These are phyloP conservation scores for Phaeosphaeria sp. DNA, from an alignment of 2,329 filamentous ascomycete species.

Conservation along the genomic window DNA sequence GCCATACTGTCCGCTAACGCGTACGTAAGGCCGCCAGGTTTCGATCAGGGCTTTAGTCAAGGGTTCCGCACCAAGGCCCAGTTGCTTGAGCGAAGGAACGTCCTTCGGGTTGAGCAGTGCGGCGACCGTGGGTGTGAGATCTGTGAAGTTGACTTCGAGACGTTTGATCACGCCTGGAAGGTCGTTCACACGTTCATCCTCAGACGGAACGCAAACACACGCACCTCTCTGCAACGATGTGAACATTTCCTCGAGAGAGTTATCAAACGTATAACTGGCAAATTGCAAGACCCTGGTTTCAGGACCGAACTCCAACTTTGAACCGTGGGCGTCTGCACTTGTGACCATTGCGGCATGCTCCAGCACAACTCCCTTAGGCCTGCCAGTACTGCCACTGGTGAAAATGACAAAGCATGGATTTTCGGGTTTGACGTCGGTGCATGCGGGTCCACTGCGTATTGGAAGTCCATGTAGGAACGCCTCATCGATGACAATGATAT, in stretches of 20 bases:
- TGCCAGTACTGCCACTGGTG: constrained; percentile 42
- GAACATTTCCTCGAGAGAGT: constrained; percentile 63
- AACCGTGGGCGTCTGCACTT: constrained; percentile 39
- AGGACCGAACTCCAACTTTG: constrained; percentile 31
- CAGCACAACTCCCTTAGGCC: constrained; percentile 44
- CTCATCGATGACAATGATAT: constrained; percentile 43
- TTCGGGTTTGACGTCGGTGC: constrained; percentile 27
- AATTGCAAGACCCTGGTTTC: constrained; percentile 47
- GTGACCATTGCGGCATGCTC: constrained; percentile 42
- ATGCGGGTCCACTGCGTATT: constrained; percentile 15
- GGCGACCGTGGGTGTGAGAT: constrained; percentile 67
- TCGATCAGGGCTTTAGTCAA: constrained; percentile 41
- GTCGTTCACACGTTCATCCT: constrained; percentile 61
- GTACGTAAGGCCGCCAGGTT: constrained; percentile 29
- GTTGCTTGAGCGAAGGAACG: constrained; percentile 53
- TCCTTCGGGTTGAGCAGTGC: constrained; percentile 53
- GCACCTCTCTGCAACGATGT: constrained; percentile 61
- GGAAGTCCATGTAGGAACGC: constrained; percentile 46
- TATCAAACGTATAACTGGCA: constrained; percentile 62
- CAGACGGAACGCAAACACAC: constrained; percentile 62
- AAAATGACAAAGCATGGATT: constrained; percentile 44
- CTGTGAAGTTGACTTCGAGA: constrained; percentile 41
- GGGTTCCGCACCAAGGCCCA: constrained; percentile 56
- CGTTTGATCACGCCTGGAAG: constrained; percentile 52
- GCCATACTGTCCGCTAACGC: constrained; percentile 41